Base-by-base conservation (phyloP, 257 asterid species). In the Capsicum chinense region DNA sequence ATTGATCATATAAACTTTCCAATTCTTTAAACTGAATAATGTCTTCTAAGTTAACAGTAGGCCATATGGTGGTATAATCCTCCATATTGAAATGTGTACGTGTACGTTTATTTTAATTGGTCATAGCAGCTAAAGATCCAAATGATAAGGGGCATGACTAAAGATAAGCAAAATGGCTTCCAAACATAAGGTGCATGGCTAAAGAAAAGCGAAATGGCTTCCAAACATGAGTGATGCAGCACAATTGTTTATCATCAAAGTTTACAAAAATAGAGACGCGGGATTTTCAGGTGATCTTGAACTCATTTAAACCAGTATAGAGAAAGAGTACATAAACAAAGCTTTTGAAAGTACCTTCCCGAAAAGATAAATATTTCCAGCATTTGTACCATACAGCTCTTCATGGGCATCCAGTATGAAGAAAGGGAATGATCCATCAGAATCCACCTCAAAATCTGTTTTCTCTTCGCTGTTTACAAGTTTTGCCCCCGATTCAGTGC, bases 351-450 rank as follows among this genome's bases (percentile, higher is more conserved):
- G 59, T 88, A 97, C 99, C 98, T 97, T 95, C 86, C 99, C 99
- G 81, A 97, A 95, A 79, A 97, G 98, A 92, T 91, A 97, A 56
- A 97, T 81, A 79, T 88, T 91, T 80, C 97, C 98, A 37, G 93
- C 91, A 88, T 93, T 94, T 76, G 90, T 84, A 79, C 98, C 98
- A 86, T 89, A 91, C 64, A 88, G 84, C 90, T 93, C 98, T 90
- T 95, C 99, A 56, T 97, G 89, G 8, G 95, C 98, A 92, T 95
- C 98, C 12, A 97, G 93, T 87, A 97, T 93, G 88, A 91, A 95
- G 89, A 95, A 95, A 81, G 94, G 97, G 87, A 97, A 68, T 79
- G 95, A 93, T 62, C 98, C 99, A 83, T 95, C 89, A 6, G 94
- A 70, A 85, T 92, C 97, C 91, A 91, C 81, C 79, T 91, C 97